phyloP scores from a whole-genome alignment of 2,329 filamentous ascomycete species.

The Colletotrichum tofieldiae region DNA sequence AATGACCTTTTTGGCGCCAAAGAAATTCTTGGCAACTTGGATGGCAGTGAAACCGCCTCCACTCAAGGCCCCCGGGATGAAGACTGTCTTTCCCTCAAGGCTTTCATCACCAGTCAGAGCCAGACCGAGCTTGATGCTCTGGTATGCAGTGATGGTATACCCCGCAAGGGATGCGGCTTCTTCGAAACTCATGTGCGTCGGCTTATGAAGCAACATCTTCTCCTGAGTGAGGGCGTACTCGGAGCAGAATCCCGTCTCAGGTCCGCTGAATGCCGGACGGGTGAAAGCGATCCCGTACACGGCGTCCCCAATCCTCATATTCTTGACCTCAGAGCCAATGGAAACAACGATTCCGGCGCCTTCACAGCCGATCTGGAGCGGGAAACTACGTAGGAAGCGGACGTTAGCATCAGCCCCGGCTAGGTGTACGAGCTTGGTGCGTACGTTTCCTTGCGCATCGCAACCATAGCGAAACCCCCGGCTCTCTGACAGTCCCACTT shows the following conservation, averaged over 20 bases:
- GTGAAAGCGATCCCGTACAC: conserved; percentile 55
- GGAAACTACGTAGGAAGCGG: conserved; percentile 47
- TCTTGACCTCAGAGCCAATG: conserved; percentile 11
- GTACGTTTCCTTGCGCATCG: conserved; percentile 39
- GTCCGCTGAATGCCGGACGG: conserved; percentile 54
- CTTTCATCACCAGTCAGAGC: conserved; percentile 53
- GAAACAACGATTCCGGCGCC: conserved; percentile 25
- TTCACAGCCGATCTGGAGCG: conserved; percentile 25
- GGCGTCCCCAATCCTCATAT: conserved; percentile 43
- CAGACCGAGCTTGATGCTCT: conserved; percentile 59
- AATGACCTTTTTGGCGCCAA: conserved; percentile 63
- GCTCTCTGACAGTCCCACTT: conserved; percentile 53
- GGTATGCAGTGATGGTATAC: conserved; percentile 60
- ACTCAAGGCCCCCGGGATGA: conserved; percentile 66
- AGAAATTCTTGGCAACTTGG: conserved; percentile 67
- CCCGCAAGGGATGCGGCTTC: conserved; percentile 56
- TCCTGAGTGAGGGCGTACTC: conserved; percentile 59
- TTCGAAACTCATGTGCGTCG: conserved; percentile 51
- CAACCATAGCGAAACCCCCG: conserved; percentile 45
- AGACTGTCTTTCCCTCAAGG: conserved; percentile 66
- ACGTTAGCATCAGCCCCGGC: no score
- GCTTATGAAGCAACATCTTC: conserved; percentile 53
- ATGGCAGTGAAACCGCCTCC: conserved; percentile 62
- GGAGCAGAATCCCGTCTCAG: conserved; percentile 53
- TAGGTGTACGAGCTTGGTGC: not conserved